Base-by-base conservation (phyloP, 179 eudicot genomes). In the Patellifolia procumbens region DNA sequence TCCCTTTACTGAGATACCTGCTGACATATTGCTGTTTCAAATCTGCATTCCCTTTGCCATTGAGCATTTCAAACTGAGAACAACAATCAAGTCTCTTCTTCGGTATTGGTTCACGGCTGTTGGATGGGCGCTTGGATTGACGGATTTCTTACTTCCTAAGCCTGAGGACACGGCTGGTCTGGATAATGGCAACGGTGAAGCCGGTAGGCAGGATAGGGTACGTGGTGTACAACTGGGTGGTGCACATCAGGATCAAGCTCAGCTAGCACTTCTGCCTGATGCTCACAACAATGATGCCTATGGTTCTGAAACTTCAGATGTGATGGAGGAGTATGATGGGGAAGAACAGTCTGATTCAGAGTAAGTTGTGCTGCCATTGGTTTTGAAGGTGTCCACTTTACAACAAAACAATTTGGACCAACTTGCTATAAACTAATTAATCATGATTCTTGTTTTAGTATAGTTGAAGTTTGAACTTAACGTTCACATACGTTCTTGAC, bases 31-130 rank as follows among this genome's bases (percentile, higher is more conserved):
- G 64, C 86, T 94, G 68, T 92, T 93, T 76, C 98, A 94, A 89
- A 94, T 94, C 51, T 94, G 98, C 88, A 89, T 94, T 79, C 98
- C 98, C 29, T 94, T 94, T 83, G 98, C 98, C 24, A 87, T 91
- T 74, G 97, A 94, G 88, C 98, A 94, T 81, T 94, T 94, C 68
- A 92, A 93, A 83, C 72, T 93, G 79, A 91, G 91, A 62, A 86
- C 91, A 42, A 93, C 95, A 7, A 89, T 94, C 81, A 94, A 93
- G 75, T 91, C 94, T 75, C 81, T 94, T 66, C 93, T 94, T 70
- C 97, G 92, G 65, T 88, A 88, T 78, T 94, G 98, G 98, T 94
- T 94, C 80, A 89, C 90, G 24, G 97, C 90, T 29, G 92, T 94
- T 76, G 98, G 98, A 64, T 91, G 97, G 97, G 87, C 95, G 2